Evolutionary conservation across 495 filamentous ascomycete genomes (phyloP).

Genomic region (Aeminium ludgeri): DNA sequence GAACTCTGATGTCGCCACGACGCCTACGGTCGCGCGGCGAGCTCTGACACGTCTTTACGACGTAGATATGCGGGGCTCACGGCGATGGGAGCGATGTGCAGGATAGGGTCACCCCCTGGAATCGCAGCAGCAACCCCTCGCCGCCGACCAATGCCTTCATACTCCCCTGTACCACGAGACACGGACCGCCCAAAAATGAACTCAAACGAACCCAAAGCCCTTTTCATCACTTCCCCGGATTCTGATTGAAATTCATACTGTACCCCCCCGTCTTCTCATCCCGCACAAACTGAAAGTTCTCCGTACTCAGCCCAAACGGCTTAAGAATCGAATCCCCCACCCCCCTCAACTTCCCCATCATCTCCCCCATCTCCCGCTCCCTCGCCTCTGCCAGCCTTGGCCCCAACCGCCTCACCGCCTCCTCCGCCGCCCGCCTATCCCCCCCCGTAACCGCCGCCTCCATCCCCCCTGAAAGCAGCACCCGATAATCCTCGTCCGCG

Average conservation of each 20-base stretch:
- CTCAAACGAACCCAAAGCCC: no score
- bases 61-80: no score
- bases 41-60: no score
- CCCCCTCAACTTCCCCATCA: slow-evolving; percentile 93
- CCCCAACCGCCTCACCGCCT: slow-evolving; percentile 47
- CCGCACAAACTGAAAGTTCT: slow-evolving; percentile 85
- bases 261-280: slow-evolving; percentile 82
- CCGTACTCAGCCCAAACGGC: slow-evolving; percentile 82
- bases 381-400: slow-evolving; percentile 53
- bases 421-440: slow-evolving; percentile 50
- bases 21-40: no score
- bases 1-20: no score
- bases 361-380: slow-evolving; percentile 77
- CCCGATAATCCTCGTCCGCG: slow-evolving; percentile 43
- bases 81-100: no score
- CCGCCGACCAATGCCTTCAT: no score
- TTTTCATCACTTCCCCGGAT: no score
- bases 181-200: no score
- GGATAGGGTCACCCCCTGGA: no score
- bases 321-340: slow-evolving; percentile 82
- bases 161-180: no score
- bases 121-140: no score
- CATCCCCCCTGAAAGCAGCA: slow-evolving; percentile 14
- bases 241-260: slow-evolving; percentile 68
- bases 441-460: slow-evolving; percentile 39